phyloP scores from a whole-genome alignment of 2,329 filamentous ascomycete species.

The Ilyonectria mors-panacis region DNA sequence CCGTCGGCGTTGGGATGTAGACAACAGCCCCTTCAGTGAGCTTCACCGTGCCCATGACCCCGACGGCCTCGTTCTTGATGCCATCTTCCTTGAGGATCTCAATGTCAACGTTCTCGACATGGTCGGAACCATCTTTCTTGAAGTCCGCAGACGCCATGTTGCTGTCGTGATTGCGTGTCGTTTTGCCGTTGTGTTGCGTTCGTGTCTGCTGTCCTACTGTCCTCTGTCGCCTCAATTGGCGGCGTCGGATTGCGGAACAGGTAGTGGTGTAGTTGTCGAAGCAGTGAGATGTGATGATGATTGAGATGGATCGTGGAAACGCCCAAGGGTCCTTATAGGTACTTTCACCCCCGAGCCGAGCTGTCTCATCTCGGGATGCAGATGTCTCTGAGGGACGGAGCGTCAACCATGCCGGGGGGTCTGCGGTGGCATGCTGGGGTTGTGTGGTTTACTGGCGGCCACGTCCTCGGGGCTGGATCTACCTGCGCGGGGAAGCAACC shows the following conservation, averaged over 20 bases:
- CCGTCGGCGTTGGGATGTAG: conserved; percentile 40
- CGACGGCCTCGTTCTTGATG: conserved; percentile 37
- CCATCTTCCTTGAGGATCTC: conserved; percentile 37
- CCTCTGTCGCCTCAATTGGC: conserved; percentile 19
- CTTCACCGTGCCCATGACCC: conserved; percentile 41
- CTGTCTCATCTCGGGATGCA: conserved; percentile 1
- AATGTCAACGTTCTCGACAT: conserved; percentile 38
- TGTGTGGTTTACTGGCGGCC: neutral
- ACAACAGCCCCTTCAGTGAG: conserved; percentile 36
- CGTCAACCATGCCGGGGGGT: neutral
- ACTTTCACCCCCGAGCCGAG: conserved; percentile 16
- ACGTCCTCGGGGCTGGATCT: conserved; percentile 10
- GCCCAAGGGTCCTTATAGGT: conserved; percentile 19
- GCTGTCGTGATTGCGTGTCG: no score
- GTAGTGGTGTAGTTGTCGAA: neutral
- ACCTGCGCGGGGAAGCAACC: conserved; percentile 16
- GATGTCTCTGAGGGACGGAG: neutral
- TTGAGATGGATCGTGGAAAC: neutral
- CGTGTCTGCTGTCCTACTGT: conserved; percentile 13
- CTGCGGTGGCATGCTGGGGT: neutral
- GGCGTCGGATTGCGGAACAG: conserved; percentile 3
- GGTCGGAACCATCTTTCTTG: conserved; percentile 35
- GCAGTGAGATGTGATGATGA: neutral
- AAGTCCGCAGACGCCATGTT: conserved; percentile 31
- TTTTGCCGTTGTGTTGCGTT: neutral